A percentile compares a stretch with the other conserved stretches of the same genome.
phyloP scores from a whole-genome alignment of 495 filamentous ascomycete species.

The Daldinia bambusicola region DNA sequence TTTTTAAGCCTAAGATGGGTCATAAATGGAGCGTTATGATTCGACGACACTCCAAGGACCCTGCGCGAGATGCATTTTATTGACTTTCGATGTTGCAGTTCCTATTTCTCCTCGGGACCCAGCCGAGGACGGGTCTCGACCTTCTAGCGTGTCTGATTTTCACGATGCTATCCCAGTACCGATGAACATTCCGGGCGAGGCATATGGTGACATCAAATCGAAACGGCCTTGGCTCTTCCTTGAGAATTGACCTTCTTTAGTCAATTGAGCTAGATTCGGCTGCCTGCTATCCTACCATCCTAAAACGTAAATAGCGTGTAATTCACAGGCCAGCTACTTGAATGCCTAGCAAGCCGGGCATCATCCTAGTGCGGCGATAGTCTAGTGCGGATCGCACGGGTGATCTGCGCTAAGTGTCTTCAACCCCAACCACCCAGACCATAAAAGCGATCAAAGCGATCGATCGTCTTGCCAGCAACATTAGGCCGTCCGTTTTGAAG shows the following conservation, averaged over 20 bases:
- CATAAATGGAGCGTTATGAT: not conserved
- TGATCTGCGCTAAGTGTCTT: conserved; percentile 28
- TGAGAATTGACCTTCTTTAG: conserved; percentile 31
- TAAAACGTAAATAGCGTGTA: conserved; percentile 7
- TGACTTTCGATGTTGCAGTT: conserved; percentile 23
- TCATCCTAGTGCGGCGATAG: conserved; percentile 14
- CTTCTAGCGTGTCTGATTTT: conserved; percentile 63
- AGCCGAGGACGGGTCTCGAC: conserved; percentile 11
- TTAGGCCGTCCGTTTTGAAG: conserved; percentile 5
- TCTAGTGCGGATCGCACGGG: conserved; percentile 9
- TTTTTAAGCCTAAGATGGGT: not conserved
- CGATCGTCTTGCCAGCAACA: not conserved
- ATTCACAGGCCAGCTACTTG: not conserved
- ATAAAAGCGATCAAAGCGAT: conserved; percentile 2
- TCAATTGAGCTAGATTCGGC: not conserved
- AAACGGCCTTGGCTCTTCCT: conserved; percentile 48
- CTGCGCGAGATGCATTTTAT: conserved; percentile 10
- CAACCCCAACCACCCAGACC: conserved; percentile 14
- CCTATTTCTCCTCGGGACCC: conserved; percentile 18
- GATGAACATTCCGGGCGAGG: conserved; percentile 59
- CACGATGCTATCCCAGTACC: conserved; percentile 71
- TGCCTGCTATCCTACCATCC: conserved; percentile 9
- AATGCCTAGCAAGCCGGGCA: conserved; percentile 13
- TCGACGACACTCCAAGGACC: not conserved
- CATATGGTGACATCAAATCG: conserved; percentile 41